Base-by-base conservation (phyloP, 2,329 filamentous ascomycete genomes). In the Colletotrichum siamense region DNA sequence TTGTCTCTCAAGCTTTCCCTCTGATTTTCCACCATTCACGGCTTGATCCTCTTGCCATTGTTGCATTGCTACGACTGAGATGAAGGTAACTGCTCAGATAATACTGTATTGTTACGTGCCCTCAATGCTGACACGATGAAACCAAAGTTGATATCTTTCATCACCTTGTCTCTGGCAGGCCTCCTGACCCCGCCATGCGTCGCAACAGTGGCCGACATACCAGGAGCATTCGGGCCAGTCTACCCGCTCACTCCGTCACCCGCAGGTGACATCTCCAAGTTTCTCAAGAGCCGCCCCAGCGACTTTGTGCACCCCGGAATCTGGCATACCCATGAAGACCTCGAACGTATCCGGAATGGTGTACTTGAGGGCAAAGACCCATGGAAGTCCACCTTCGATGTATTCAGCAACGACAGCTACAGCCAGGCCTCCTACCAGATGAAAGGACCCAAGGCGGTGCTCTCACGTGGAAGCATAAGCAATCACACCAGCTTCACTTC, bases 401-500 rank as follows among this genome's bases (percentile, higher is more conserved):
- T 28, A n/a, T 73, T 77, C 59, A 70, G 71, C 34, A 66, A 74
- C 10, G 67, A 77, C 26, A 70, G 61, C 62, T 77, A 63, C 62
- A 70, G 71, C 52, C 64, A 55, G 22, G 36, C 55, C n/a, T 24
- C 62, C 13, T 82, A 85, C 76, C 66, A 76, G 44, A 80, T 86
- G 82, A 78, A 80, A 28, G 81, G 81, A 0, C 85, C 85, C 3
- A 78, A 82, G 8, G 62, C 75, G 0, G 80, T 86, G 4, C 63
- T 83, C 8, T 84, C 81, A 7, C 81, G 85, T 2, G 84, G 85
- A 1, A 7, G 64, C 6, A 71, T 78, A 52, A 85, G 80, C 78
- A 87, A 87, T 65, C 85, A 86, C 59, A 83, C 80, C 4, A 78
- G 79, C 2, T 86, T 86, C 73, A 80, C 83, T 13, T 76, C 80